Evolutionary conservation across 495 filamentous ascomycete species (phyloP), one percentile per base, ranked within the genome.

Genomic region (Tirmania nivea): DNA sequence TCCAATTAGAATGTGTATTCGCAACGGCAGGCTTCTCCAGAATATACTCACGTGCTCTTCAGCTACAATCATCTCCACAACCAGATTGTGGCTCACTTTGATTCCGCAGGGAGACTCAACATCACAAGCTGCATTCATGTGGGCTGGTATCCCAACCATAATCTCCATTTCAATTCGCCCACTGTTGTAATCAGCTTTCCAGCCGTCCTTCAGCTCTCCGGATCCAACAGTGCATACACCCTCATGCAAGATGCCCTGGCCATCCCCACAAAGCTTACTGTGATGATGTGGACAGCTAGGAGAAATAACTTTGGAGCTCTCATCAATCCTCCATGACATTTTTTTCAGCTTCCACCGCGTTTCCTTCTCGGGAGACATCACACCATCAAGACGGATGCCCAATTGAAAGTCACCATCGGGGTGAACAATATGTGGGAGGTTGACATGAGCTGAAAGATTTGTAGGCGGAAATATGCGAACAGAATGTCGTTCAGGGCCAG

Each of bases 401-500:
- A 95, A 73, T 2, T 72, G 83, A 65, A 92, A 86, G 55, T 77
- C 79, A 63, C 85, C 85, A 49, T 90, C 84, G 11, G 90, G 88
- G 68, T 96, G 79, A 47, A 95, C 78, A 51, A 92, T 75, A 17
- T 83, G 75, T 10, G 86, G 80, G 36, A 90, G 78, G 52, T 83
- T 75, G 58, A 90, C 78, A 59, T 76, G 78, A 39, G 85, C 84
- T 50, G 82, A 85, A 55, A 99, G 78, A 64, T 87, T 88, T 54
- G 90, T 99, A 0, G 90, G 90, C 35, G 90, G 90, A 69, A 99
- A 99, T 56, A 96, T 81, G 59, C 90, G 87, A 50, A 92, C 76
- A 16, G 83, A 87, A 63, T 83, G 79, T 54, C 82, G 79, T 2
- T 87, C 86, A 3, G 72, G 64, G 35, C 74, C 72, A 6, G 69